Evolutionary conservation across 306 rosid species (phyloP), one percentile per base, ranked within the genome.

Genomic region (Myrica gale): DNA sequence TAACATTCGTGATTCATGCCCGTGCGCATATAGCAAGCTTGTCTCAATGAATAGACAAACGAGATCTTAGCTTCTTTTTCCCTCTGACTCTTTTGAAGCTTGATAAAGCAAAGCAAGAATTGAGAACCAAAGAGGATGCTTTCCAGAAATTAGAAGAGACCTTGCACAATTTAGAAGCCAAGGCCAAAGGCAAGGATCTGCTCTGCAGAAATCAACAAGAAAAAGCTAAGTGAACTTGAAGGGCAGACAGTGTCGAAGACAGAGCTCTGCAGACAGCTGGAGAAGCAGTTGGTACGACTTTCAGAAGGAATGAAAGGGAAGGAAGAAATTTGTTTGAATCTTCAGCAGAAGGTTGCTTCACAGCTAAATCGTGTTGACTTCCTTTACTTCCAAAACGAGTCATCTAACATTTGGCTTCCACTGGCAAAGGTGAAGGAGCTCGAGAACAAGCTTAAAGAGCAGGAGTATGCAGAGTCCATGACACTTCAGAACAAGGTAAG

Each of bases 171-270:
- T 48, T 87, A 74, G 97, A 92, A 84, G 80, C 77, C n/a, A 92
- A 88, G 90, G 83, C 85, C 81, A 90, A 88, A 71, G 88, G 96
- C 63, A 92, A 84, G 85, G 97, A 92, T 78, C 77, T 80, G 72
- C 72, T 74, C 48, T 82, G 75, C 78, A 84, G 70, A 85, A 87
- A 11, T 74, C 88, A 90, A 76, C 96, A 87, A 78, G 96, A 90
- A 53, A 53, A 90, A 78, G 84, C 82, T 92, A 80, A 90, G 84
- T 79, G 92, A 89, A 77, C 97, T 92, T 58, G 97, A 89, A 82
- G 89, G 86, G 50, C 90, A 85, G 78, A 79, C 90, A 68, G 97
- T 87, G 75, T 78, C 81, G 52, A 90, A 85, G 87, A 68, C 78
- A 76, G 68, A 84, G 81, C 50, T 83, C 85, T 93, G 88, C 65